These are phyloP conservation scores for Daldinia vernicosa DNA, from an alignment of 495 filamentous ascomycete species.

Conservation along the genomic window DNA sequence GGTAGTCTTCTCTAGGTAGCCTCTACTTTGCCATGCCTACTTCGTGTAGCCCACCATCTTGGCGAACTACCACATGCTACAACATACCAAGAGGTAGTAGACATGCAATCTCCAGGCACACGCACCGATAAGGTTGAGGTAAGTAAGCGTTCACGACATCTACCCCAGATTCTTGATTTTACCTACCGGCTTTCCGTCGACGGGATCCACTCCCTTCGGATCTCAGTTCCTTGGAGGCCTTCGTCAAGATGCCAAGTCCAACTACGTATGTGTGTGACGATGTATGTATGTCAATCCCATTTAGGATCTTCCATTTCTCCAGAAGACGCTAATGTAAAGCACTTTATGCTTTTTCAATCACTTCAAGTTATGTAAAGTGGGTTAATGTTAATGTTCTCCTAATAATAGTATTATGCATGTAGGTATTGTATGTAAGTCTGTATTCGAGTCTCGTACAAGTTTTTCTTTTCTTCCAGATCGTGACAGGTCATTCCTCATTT, in stretches of 20 bases:
- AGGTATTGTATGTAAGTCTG: constrained; percentile 5
- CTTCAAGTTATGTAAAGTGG: constrained; percentile 2
- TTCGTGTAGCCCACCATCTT: constrained; percentile 12
- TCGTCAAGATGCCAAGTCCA: constrained; percentile 18
- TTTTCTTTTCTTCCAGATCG: constrained; percentile 14
- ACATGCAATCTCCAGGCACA: constrained; percentile 16
- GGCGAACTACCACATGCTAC: neutral
- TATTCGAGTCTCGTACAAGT: constrained; percentile 22
- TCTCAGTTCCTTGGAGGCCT: constrained; percentile 21
- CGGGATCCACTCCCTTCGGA: constrained; percentile 25
- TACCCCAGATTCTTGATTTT: constrained; percentile 37
- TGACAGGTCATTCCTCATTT: constrained; percentile 33
- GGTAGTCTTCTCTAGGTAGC: neutral
- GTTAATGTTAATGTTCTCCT: constrained; percentile 17
- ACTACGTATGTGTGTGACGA: constrained; percentile 18
- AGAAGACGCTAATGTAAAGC: constrained; percentile 13
- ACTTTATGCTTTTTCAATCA: constrained; percentile 14
- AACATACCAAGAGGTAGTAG: neutral
- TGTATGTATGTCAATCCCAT: constrained; percentile 1
- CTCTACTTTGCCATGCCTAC: neutral
- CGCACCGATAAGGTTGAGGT: constrained; percentile 16
- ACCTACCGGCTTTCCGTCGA: constrained; percentile 35
- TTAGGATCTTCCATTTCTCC: constrained; percentile 25
- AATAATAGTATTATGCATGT: constrained; percentile 34
- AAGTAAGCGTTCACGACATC: constrained; percentile 10